Conservation (phyloP, 2,329 filamentous ascomycete species). For the Exophiala dermatitidis region DNA sequence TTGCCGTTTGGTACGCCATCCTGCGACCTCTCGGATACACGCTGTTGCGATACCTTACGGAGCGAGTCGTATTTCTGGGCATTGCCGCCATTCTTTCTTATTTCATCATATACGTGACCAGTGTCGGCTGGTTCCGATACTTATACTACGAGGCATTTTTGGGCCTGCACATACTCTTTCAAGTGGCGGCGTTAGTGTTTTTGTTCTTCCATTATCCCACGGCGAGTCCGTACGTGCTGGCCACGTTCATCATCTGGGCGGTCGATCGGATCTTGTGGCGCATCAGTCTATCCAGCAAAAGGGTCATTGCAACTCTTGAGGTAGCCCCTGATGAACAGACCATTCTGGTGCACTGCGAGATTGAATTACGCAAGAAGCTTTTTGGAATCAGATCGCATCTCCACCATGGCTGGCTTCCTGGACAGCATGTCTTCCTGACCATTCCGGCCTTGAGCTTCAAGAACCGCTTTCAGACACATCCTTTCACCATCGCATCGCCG, state of each 20-base stretch:
- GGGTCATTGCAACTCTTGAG: constrained; percentile 44
- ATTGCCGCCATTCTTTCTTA: constrained; percentile 52
- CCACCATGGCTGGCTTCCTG: constrained; percentile 53
- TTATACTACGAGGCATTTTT: constrained; percentile 59
- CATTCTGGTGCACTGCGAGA: constrained; percentile 35
- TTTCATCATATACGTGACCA: constrained; percentile 56
- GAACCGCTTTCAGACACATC: constrained; percentile 55
- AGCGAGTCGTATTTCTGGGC: constrained; percentile 48
- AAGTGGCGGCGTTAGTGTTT: constrained; percentile 49
- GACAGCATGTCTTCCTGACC: constrained; percentile 58
- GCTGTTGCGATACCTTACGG: constrained; percentile 46
- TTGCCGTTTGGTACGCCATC: constrained; percentile 48
- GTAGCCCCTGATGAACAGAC: constrained; percentile 54
- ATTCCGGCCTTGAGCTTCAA: constrained; percentile 49
- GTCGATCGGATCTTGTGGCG: constrained; percentile 54
- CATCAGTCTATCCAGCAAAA: constrained; percentile 45
- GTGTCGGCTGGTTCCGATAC: constrained; percentile 52
- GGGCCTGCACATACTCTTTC: constrained; percentile 51
- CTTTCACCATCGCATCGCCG: constrained; percentile 58
- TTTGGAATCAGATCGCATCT: constrained; percentile 26
- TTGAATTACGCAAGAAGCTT: constrained; percentile 14
- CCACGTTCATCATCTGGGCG: constrained; percentile 50
- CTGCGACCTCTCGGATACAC: constrained; percentile 46
- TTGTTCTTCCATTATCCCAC: constrained; percentile 54
- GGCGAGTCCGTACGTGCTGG: constrained; percentile 47